These are phyloP conservation scores for Naumovozyma dairenensis DNA, from an alignment of 805 yeast species.

Conservation along the genomic window DNA sequence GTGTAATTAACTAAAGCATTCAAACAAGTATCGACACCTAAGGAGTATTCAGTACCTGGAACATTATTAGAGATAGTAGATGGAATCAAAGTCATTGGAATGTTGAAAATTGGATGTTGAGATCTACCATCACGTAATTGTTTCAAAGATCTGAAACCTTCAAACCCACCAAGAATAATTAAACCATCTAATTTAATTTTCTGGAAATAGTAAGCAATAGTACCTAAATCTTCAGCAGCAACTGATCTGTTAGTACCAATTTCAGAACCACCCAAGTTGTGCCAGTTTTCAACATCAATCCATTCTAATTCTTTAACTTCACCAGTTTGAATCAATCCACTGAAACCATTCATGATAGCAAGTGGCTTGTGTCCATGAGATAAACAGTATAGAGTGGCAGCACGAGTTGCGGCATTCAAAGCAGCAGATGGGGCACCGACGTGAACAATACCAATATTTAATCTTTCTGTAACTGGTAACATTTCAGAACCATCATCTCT, in stretches of 20 bases:
- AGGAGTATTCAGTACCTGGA: conserved; percentile 96
- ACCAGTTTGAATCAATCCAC: conserved; percentile 85
- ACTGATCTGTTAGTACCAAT: conserved; percentile 89
- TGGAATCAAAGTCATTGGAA: conserved; percentile 89
- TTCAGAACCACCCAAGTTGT: conserved; percentile 86
- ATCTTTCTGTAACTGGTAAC: conserved; percentile 50
- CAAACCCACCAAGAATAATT: conserved; percentile 90
- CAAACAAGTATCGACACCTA: conserved; percentile 94
- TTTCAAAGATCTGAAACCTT: conserved; percentile 81
- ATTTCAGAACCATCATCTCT: conserved; percentile 54
- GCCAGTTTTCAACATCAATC: conserved; percentile 86
- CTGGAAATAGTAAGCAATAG: conserved; percentile 87
- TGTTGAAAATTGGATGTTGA: conserved; percentile 81
- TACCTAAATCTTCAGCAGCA: conserved; percentile 79
- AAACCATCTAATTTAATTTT: conserved; percentile 82
- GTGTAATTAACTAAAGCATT: conserved; percentile 86
- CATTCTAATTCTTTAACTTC: conserved; percentile 65
- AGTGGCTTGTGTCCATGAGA: conserved; percentile 83
- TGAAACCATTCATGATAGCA: conserved; percentile 89
- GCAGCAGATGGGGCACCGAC: conserved; percentile 98
- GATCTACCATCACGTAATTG: conserved; percentile 69
- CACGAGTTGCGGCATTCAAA: conserved; percentile 81
- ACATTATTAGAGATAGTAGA: conserved; percentile 96
- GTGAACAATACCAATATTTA: conserved; percentile 76
- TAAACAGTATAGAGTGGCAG: conserved; percentile 83